Evolutionary conservation across 768 basidiomycete genomes (phyloP).

Genomic region (Rhizopogon salebrosus): DNA sequence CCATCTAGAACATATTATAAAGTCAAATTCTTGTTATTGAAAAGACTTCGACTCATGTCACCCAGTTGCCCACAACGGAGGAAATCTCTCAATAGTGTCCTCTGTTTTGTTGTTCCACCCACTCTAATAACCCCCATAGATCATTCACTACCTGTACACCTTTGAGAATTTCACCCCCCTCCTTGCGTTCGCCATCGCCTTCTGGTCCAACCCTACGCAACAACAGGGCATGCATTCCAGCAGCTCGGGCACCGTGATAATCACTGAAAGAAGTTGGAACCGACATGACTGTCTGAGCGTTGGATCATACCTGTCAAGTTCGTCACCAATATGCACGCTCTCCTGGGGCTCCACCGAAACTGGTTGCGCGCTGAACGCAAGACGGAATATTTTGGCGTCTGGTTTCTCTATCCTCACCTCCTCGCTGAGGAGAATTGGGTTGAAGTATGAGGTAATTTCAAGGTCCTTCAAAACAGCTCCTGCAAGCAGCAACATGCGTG

Average conservation of each 20-base stretch:
- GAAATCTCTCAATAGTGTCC: neutral
- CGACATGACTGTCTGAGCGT: neutral
- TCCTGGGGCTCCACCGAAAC: conserved; percentile 19
- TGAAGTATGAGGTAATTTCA: conserved; percentile 41
- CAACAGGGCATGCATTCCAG: conserved; percentile 55
- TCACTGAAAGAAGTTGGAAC: conserved; percentile 40
- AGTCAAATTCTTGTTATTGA: neutral
- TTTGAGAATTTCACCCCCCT: conserved; percentile 36
- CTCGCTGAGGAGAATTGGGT: conserved; percentile 64
- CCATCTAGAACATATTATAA: neutral
- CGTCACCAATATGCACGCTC: conserved; percentile 74
- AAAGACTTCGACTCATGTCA: neutral
- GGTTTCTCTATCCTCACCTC: conserved; percentile 71
- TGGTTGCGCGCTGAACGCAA: conserved; percentile 25
- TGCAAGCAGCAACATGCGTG: too few relatives aligned
- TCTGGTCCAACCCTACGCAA: conserved; percentile 46
- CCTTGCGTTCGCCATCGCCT: conserved; percentile 42
- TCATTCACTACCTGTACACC: conserved; percentile 34
- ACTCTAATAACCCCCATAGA: conserved; percentile 31
- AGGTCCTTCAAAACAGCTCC: conserved; percentile 55
- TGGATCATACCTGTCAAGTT: conserved; percentile 51
- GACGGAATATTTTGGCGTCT: conserved; percentile 48
- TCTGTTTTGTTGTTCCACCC: conserved; percentile 23
- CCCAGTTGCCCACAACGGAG: neutral
- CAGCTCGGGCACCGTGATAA: conserved; percentile 52